Percentiles rank a stretch among this genome's conserved stretches.
Evolutionary conservation across 176 grass and related monocot species (phyloP).

Genomic region (Hordeum marinum): DNA sequence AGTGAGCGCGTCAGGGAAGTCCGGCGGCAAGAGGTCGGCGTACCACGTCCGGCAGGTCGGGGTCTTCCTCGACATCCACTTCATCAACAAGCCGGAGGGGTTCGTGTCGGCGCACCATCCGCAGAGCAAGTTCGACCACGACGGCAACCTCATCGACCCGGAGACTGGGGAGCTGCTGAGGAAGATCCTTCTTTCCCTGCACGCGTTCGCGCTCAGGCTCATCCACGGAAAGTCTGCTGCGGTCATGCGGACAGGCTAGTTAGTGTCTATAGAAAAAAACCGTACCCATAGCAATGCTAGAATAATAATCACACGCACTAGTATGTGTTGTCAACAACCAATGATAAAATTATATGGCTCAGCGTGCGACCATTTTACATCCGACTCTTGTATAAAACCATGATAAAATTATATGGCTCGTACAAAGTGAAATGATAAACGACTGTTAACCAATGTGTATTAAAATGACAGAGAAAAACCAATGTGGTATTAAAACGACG

Average conservation of each 20-base stretch:
- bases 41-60: constrained; percentile 82
- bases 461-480: no score
- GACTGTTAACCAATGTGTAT: no score
- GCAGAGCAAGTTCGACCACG: constrained; percentile 49
- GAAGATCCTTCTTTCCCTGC: constrained; percentile 49
- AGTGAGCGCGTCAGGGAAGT: constrained; percentile 55
- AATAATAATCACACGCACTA: no score
- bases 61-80: constrained; percentile 67
- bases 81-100: constrained; percentile 78
- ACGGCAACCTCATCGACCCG: constrained; percentile 55
- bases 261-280: no score
- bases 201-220: constrained; percentile 57
- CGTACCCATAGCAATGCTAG: no score
- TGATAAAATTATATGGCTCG: no score
- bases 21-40: constrained; percentile 53
- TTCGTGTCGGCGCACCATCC: constrained; percentile 42
- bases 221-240: neutral
- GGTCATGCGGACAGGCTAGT: neutral
- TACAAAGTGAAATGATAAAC: no score
- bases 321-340: no score
- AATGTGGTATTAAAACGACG: no score
- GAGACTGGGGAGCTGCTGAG: constrained; percentile 48
- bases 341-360: no score
- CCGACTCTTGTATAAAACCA: no score
- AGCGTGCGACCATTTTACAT: no score